Evolutionary conservation across 352 stramenopile species (phyloP).

Genomic region (Pythium sp.): DNA sequence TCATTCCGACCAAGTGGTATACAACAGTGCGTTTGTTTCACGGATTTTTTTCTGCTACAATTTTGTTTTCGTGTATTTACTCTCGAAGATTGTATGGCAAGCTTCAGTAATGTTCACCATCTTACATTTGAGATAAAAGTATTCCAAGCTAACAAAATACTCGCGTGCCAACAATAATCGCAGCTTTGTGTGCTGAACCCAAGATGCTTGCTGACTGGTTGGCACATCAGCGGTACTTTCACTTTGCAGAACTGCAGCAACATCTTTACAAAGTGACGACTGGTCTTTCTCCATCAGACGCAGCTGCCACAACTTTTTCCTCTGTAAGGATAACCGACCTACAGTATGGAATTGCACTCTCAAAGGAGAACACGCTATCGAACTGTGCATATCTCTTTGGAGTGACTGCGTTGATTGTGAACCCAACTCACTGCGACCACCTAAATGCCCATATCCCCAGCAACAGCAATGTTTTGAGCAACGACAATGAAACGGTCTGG

Average conservation of each 20-base stretch:
- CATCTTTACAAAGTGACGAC: not conserved
- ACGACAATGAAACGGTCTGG: not conserved
- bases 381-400: not conserved
- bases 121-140: not conserved
- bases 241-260: not conserved
- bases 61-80: not conserved
- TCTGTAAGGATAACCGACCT: not conserved
- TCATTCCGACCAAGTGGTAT: not conserved
- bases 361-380: not conserved
- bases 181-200: not conserved
- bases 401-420: not conserved
- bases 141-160: not conserved
- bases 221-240: conserved; percentile 1
- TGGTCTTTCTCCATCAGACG: not conserved
- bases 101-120: no score
- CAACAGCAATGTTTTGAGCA: not conserved
- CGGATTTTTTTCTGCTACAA: not conserved
- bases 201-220: not conserved
- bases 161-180: not conserved
- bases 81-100: not conserved
- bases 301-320: not conserved
- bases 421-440: not conserved
- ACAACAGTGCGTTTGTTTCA: no score
- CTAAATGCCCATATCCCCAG: not conserved
- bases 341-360: not conserved